Conservation (phyloP, 2,329 filamentous ascomycete genomes). For the Pyrenophora seminiperda region DNA sequence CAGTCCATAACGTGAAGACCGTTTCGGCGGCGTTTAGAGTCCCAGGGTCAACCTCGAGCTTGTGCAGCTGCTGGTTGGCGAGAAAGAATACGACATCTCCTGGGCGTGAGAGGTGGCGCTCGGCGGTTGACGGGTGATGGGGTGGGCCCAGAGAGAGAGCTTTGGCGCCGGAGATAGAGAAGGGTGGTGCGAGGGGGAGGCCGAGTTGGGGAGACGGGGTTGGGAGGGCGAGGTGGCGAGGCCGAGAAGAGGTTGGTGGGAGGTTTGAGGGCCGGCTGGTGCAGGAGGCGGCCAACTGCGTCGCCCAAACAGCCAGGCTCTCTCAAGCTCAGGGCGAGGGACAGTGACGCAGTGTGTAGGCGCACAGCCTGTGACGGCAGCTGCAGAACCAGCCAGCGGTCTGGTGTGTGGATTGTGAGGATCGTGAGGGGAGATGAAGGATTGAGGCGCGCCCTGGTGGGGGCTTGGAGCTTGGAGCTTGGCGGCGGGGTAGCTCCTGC, state of each 20-base stretch:
- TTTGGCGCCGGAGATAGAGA: too few relatives aligned
- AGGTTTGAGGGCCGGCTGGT: not conserved
- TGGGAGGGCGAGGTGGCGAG: not conserved
- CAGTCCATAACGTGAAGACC: not conserved
- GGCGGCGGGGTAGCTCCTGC: not conserved
- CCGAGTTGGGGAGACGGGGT: too few relatives aligned
- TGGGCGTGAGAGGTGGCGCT: too few relatives aligned
- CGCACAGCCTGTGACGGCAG: not conserved
- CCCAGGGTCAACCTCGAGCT: not conserved
- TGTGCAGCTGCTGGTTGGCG: not conserved
- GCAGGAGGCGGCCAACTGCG: constrained; percentile 1
- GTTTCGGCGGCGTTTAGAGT: not conserved
- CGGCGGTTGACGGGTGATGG: too few relatives aligned
- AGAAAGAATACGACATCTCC: not conserved
- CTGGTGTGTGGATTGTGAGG: not conserved
- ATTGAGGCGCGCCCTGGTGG: not conserved
- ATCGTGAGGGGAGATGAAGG: not conserved
- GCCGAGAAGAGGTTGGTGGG: not conserved
- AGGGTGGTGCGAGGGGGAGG: too few relatives aligned
- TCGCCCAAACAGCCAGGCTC: constrained; percentile 3
- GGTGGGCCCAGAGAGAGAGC: too few relatives aligned
- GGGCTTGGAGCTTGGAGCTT: not conserved
- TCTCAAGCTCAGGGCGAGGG: constrained; percentile 2
- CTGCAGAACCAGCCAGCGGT: not conserved
- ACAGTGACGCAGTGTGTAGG: not conserved